A percentile compares a stretch with the other conserved stretches of the same genome.
phyloP scores from a whole-genome alignment of 768 basidiomycete genomes.

The Macrolepiota dolichaula region DNA sequence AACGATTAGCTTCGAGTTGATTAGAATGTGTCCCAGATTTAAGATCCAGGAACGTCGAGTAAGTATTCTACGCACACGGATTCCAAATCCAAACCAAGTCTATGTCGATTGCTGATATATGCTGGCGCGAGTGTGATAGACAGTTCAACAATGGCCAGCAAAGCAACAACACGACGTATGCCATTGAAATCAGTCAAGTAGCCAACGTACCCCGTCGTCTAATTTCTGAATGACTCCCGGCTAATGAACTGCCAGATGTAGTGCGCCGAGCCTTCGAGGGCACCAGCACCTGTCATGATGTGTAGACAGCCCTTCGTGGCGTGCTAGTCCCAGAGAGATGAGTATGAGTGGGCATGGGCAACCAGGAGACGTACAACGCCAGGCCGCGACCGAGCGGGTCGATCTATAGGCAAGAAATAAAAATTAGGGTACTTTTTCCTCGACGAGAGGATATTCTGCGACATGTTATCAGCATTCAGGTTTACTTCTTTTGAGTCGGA shows the following conservation, averaged over 20 bases:
- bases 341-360: not conserved
- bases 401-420: conserved; percentile 58
- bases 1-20: too few species aligned
- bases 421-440: conserved; percentile 46
- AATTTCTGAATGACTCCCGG: conserved; percentile 14
- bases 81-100: too few species aligned
- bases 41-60: not conserved
- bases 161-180: not conserved
- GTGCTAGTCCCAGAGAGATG: conserved; percentile 27
- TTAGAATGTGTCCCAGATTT: not conserved
- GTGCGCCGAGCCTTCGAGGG: conserved; percentile 47
- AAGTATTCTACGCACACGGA: too few species aligned
- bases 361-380: conserved; percentile 48
- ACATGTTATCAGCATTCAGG: conserved; percentile 6
- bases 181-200: not conserved
- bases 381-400: conserved; percentile 58
- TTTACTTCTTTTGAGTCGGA: not conserved
- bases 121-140: not conserved
- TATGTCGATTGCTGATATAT: too few species aligned
- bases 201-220: not conserved
- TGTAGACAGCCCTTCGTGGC: conserved; percentile 43
- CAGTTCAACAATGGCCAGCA: not conserved
- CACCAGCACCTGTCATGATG: conserved; percentile 44
- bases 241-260: conserved; percentile 47
- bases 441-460: conserved; percentile 36